These are phyloP conservation scores for Neonothopanus nambi DNA, from an alignment of 1,284 basidiomycete genomes.

Conservation along the genomic window DNA sequence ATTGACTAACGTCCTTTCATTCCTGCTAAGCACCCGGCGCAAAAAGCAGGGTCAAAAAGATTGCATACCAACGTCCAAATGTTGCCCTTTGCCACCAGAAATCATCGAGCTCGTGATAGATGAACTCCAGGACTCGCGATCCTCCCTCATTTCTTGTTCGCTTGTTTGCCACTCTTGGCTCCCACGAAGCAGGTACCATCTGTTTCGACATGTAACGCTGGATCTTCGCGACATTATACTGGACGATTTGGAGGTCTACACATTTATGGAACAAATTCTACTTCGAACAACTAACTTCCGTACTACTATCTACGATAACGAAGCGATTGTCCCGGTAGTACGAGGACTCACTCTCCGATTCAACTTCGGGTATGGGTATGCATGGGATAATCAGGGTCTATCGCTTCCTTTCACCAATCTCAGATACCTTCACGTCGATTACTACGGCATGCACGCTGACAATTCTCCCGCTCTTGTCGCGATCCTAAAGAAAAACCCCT, in stretches of 20 bases:
- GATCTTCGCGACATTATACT: neutral
- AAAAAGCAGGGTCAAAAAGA: too few species aligned
- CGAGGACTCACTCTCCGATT: too few species aligned
- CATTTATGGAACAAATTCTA: too few species aligned
- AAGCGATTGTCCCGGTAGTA: too few species aligned
- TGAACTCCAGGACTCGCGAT: neutral
- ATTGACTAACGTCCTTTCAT: too few species aligned
- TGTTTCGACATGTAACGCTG: conserved; percentile 6
- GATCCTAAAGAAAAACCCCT: neutral
- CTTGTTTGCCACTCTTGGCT: conserved; percentile 9
- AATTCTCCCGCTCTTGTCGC: neutral
- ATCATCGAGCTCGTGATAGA: conserved; percentile 8
- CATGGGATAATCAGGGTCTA: too few species aligned
- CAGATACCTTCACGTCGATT: neutral
- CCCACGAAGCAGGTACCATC: conserved; percentile 2
- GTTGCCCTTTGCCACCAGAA: neutral
- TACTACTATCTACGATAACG: too few species aligned
- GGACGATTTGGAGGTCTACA: too few species aligned
- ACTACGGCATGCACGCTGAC: neutral
- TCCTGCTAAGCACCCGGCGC: too few species aligned
- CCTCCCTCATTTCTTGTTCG: conserved; percentile 1
- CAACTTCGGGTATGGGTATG: too few species aligned
- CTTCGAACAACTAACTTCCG: too few species aligned
- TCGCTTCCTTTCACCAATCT: conserved; percentile 1
- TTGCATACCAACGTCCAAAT: too few species aligned